These are phyloP conservation scores for Cryphonectria japonica DNA, from an alignment of 2,329 filamentous ascomycete species.

Conservation along the genomic window DNA sequence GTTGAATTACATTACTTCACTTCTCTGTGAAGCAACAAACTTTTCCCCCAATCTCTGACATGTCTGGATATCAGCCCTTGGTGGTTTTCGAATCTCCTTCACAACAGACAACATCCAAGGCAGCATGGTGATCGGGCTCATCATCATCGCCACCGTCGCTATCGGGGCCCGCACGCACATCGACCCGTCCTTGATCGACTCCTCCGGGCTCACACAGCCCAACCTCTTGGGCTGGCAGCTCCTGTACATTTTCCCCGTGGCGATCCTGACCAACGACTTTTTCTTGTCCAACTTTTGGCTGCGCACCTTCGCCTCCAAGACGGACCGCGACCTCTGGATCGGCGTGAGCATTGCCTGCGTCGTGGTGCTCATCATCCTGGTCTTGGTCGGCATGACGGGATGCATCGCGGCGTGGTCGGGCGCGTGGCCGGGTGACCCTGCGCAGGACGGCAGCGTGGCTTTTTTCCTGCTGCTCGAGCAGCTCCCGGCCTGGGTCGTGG, in stretches of 20 bases:
- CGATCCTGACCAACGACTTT: slow-evolving; percentile 83
- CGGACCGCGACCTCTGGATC: slow-evolving; percentile 76
- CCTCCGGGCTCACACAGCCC: slow-evolving; percentile 70
- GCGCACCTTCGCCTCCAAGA: slow-evolving; percentile 78
- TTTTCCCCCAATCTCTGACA: neutral
- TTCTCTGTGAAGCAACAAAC: no score
- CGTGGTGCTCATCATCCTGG: slow-evolving; percentile 69
- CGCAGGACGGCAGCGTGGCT: slow-evolving; percentile 65
- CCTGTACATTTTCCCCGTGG: slow-evolving; percentile 81
- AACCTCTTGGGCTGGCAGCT: slow-evolving; percentile 82
- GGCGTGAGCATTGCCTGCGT: slow-evolving; percentile 71
- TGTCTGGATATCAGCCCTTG: slow-evolving; percentile 59
- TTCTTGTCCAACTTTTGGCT: slow-evolving; percentile 86
- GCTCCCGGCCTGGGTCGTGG: slow-evolving; percentile 80
- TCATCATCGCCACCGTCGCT: slow-evolving; percentile 77
- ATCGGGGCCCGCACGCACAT: slow-evolving; percentile 77
- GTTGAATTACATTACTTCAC: no score
- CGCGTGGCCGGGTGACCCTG: slow-evolving; percentile 66
- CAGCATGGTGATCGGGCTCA: slow-evolving; percentile 73
- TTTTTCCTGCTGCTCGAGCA: slow-evolving; percentile 76
- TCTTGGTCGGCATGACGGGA: slow-evolving; percentile 72
- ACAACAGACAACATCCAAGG: slow-evolving; percentile 83
- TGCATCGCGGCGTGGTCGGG: slow-evolving; percentile 80
- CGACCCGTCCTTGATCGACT: slow-evolving; percentile 67
- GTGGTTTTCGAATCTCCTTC: slow-evolving; percentile 84